These are phyloP conservation scores for Coniochaeta sp. DNA, from an alignment of 2,329 filamentous ascomycete species.

Conservation along the genomic window DNA sequence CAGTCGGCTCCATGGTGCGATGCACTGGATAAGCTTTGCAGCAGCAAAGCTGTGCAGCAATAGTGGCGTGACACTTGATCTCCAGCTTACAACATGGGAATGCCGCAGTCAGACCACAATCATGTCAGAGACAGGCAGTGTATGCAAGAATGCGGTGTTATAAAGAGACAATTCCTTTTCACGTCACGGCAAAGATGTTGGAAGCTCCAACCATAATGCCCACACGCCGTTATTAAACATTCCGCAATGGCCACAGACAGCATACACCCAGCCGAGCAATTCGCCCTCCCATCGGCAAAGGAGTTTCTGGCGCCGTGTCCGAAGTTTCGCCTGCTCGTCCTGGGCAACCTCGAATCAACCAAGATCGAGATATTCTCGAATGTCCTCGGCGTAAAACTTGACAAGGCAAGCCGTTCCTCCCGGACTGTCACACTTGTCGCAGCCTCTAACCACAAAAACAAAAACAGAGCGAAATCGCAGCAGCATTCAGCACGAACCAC, in stretches of 20 bases:
- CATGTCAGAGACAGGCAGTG: not conserved
- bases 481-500: conserved; percentile 11
- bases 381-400: conserved; percentile 14
- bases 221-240: not conserved
- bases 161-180: too few relatives aligned
- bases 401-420: conserved; percentile 10
- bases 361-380: conserved; percentile 16
- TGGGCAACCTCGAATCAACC: conserved; percentile 17
- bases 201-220: not conserved
- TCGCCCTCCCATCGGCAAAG: conserved; percentile 11
- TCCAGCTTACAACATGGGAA: not conserved
- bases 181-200: too few relatives aligned
- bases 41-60: too few relatives aligned
- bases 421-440: not conserved
- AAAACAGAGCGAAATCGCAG: conserved; percentile 11
- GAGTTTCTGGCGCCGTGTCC: conserved; percentile 14
- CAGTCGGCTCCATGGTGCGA: too few relatives aligned
- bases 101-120: not conserved
- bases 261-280: not conserved
- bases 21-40: too few relatives aligned
- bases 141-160: not conserved
- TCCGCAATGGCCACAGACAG: not conserved
- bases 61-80: not conserved
- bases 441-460: not conserved
- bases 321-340: conserved; percentile 15